phyloP scores from a whole-genome alignment of 139 green algal genomes.

The Closterium sp. region DNA sequence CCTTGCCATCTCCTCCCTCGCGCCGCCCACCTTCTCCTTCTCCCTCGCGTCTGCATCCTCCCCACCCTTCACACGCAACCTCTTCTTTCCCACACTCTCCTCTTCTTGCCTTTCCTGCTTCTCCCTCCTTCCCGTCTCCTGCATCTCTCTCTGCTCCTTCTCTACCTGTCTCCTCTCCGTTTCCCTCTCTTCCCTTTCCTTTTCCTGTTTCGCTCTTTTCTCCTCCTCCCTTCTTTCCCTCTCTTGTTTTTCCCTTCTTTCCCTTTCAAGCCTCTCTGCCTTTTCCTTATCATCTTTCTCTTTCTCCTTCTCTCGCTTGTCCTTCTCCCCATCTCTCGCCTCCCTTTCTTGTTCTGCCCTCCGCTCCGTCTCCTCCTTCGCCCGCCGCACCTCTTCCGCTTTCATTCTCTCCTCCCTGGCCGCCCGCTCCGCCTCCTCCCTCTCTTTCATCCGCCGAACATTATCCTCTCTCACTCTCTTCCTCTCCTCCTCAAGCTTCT shows the following conservation, averaged over 20 bases:
- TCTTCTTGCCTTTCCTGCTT: neutral
- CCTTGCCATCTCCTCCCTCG: neutral
- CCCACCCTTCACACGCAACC: neutral
- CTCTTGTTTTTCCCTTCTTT: neutral
- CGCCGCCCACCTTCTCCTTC: neutral
- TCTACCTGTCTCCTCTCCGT: neutral
- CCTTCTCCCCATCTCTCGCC: neutral
- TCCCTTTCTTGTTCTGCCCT: neutral
- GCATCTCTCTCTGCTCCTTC: neutral
- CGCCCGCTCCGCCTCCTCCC: neutral
- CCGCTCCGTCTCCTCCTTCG: neutral
- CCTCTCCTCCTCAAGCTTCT: neutral
- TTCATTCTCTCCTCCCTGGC: neutral
- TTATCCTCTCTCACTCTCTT: neutral
- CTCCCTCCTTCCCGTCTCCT: too few species aligned
- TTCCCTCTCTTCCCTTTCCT: neutral
- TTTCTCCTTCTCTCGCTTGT: neutral
- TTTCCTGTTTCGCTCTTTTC: neutral
- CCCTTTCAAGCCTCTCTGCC: neutral
- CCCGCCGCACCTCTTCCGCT: neutral
- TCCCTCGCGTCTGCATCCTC: neutral
- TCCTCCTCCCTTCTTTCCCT: neutral
- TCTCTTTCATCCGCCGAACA: neutral
- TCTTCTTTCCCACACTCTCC: neutral
- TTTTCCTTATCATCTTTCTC: neutral